Evolutionary conservation across 2,329 filamentous ascomycete species (phyloP), one percentile per base, ranked within the genome.

Genomic region (Cercospora berteroae): DNA sequence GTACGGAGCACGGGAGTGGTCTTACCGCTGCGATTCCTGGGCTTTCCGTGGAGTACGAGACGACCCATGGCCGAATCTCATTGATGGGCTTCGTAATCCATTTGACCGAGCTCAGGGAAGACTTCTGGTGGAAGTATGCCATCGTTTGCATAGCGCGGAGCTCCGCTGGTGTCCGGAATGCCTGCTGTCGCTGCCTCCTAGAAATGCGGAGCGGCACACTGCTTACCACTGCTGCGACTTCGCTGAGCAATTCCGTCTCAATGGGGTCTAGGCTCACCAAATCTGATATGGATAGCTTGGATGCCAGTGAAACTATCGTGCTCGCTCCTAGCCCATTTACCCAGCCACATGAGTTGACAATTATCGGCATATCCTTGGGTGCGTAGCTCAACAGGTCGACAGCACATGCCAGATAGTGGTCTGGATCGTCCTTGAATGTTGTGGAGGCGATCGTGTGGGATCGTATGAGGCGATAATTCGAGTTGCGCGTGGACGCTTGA

Each of bases 261-360:
- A 88, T 84, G 61, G 87, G 83, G 1, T 88, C 90, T 82, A 93
- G 86, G 77, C 92, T 90, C 20, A 93, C 78, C 2, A 92, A 82
- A 66, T 90, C 85, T 0, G 85, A 85, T 1, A 89, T 87, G 27
- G 81, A 81, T 6, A 88, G 78, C 16, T 79, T 80, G 4, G 77
- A 71, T 36, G 90, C 83, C 4, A 93, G 77, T 10, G 86, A 83
- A 5, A 83, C 80, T 0, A 94, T 79, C 0, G 92, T 80, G 70
- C 89, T 87, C 0, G 92, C 82, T 0, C 90, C 90, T 0, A 89
- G 88, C 0, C 90, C 89, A 67, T 89, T 86, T 25, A 92, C 85
- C 88, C 90, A 93, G 2, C 90, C 90, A 1, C 90, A 87, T 0
- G 89, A 91, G 75, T 94, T 94, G 73, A 94, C 83, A 6, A 94